Evolutionary conservation across 192 early-diverging fungal species (phyloP).

Genomic region (Allomyces arbusculus): DNA sequence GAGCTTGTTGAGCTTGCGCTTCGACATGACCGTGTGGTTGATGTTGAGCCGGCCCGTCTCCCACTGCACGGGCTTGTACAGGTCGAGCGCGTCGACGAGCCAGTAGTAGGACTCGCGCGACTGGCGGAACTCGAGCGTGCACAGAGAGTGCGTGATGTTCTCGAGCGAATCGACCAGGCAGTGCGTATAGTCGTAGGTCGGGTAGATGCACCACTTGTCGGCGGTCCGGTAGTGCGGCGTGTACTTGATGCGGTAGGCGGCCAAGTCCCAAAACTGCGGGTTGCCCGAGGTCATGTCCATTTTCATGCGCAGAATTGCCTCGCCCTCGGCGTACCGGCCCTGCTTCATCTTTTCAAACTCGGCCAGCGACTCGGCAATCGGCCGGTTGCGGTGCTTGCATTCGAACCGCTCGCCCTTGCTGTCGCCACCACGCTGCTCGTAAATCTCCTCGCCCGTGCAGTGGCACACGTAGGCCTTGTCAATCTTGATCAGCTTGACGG

Average conservation of each 20-base stretch:
- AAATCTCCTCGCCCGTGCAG: constrained; percentile 88
- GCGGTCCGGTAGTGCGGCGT: constrained; percentile 85
- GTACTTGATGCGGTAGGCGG: constrained; percentile 88
- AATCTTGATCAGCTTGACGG: constrained; percentile 67
- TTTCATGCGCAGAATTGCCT: constrained; percentile 94
- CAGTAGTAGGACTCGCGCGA: constrained; percentile 97
- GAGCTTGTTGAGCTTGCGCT: constrained; percentile 88
- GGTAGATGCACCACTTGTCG: constrained; percentile 92
- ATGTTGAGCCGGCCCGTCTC: constrained; percentile 91
- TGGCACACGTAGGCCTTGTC: constrained; percentile 88
- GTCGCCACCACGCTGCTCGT: constrained; percentile 77
- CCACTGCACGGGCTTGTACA: constrained; percentile 99
- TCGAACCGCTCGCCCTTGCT: constrained; percentile 62
- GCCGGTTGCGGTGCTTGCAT: constrained; percentile 79
- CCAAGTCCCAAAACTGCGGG: constrained; percentile 98
- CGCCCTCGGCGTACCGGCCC: constrained; percentile 79
- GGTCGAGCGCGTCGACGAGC: constrained; percentile 90
- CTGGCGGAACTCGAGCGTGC: constrained; percentile 86
- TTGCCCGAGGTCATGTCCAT: constrained; percentile 96
- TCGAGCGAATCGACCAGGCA: constrained; percentile 98
- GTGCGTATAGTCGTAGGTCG: constrained; percentile 98
- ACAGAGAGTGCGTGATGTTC: constrained; percentile 98
- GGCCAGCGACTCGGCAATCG: constrained; percentile 70
- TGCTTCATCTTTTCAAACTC: constrained; percentile 98
- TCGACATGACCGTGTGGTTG: constrained; percentile 86